A percentile compares a stretch with the other conserved stretches of the same genome.
Evolutionary conservation across 306 rosid genomes (phyloP).

Genomic region (Rubus idaeus): DNA sequence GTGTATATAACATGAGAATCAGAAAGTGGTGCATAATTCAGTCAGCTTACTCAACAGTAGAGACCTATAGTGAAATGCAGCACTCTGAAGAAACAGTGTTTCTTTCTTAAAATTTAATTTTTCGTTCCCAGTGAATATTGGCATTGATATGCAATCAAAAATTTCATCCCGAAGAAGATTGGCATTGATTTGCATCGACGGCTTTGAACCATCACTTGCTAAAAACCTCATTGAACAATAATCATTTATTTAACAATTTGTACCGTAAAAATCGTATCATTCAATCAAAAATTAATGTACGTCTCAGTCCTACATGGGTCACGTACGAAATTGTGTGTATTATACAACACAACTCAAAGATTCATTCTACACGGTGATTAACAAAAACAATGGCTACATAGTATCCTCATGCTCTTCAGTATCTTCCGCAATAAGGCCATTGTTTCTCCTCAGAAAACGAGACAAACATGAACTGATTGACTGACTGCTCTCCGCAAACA

Average conservation of each 20-base stretch:
- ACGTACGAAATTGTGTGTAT: neutral
- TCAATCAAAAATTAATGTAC: neutral
- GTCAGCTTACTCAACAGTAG: neutral
- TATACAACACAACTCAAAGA: neutral
- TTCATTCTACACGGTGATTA: conserved; percentile 8
- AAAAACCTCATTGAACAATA: neutral
- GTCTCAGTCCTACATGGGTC: neutral
- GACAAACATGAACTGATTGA: conserved; percentile 44
- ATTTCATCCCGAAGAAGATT: neutral
- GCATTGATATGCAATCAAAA: neutral
- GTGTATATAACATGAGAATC: no score
- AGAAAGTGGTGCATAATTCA: no score
- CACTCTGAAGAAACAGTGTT: no score
- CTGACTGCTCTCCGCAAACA: conserved; percentile 59
- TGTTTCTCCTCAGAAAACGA: conserved; percentile 55
- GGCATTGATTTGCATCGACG: neutral
- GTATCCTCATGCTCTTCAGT: conserved; percentile 49
- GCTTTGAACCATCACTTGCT: neutral
- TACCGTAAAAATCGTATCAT: neutral
- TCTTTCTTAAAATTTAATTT: neutral
- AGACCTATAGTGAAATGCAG: no score
- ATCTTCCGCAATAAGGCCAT: conserved; percentile 40
- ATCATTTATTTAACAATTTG: neutral
- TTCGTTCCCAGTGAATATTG: neutral
- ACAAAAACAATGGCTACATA: conserved; percentile 35